Evolutionary conservation across 805 yeast genomes (phyloP), one percentile per base, ranked within the genome.

Genomic region (Kodamaea restingae): DNA sequence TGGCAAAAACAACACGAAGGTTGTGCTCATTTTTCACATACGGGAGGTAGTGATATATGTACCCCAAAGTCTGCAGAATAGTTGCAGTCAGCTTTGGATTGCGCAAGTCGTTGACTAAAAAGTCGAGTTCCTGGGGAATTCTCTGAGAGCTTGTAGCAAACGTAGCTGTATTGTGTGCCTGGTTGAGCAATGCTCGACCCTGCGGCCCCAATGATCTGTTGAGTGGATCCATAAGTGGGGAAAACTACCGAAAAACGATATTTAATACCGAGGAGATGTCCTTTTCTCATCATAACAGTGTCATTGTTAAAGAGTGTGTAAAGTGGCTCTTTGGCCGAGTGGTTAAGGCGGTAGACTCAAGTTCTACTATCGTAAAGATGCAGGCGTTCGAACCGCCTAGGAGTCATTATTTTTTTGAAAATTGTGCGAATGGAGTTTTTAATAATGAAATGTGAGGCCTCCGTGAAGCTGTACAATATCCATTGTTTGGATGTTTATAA

Each of bases 1-100:
- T 60, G 22, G 68, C 60, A 10, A 77, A 55, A 14, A 76, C 52
- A 1, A 76, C 46, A 35, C 63, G 57, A 29, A 76, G 56, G 50
- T 76, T 76, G 40, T 61, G 62, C 45, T 66, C 71, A 37, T 66
- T 63, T 49, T 73, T 75, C 36, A 76, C 57, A 34, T 54, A 70
- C 1, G 81, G 81, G 38, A 74, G 53, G 48, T 76, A 76, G 49
- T 75, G 70, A 38, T 70, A 75, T 15, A 76, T 39, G 49, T 73
- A 72, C 1, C 80, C 74, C 12, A 75, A 47, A 4, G 68, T 48
- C 39, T 57, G 60, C 15, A 50, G 54, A 27, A 50, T 60, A 24
- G 62, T 59, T 43, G 56, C 52, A 7, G 58, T 50, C 1, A 59
- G 45, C 15, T 48, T 51, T 0, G 80, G 78, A 43, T 58, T 55